These are phyloP conservation scores for Rhexocercosporidium sp. DNA, from an alignment of 2,329 filamentous ascomycete species.

Conservation along the genomic window DNA sequence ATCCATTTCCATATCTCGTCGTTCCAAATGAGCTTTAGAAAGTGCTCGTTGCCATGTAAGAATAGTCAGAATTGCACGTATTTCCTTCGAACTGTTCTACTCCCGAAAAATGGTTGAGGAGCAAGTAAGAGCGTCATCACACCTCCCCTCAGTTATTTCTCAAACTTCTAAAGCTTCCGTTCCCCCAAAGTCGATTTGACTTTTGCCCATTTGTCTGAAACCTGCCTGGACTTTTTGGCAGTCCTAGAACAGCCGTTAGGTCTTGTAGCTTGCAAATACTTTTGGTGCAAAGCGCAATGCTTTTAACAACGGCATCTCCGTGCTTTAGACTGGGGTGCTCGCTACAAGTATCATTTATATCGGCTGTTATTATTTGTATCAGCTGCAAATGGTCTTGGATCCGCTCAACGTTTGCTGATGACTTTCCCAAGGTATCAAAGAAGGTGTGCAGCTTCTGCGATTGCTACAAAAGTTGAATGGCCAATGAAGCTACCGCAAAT, in stretches of 20 bases:
- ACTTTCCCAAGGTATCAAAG: slow-evolving; percentile 2
- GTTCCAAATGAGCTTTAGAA: slow-evolving; percentile 19
- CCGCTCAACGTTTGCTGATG: slow-evolving; percentile 11
- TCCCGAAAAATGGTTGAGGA: slow-evolving; percentile 22
- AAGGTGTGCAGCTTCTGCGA: slow-evolving; percentile 18
- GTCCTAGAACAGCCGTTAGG: not conserved
- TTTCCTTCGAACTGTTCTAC: not conserved
- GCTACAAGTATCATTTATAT: slow-evolving; percentile 14
- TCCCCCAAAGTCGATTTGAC: slow-evolving; percentile 17
- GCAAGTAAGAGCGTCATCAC: slow-evolving; percentile 24
- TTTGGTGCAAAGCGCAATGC: slow-evolving; percentile 13
- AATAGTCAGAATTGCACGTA: too few species aligned
- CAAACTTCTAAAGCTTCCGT: slow-evolving; percentile 18
- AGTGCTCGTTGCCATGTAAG: slow-evolving; percentile 14
- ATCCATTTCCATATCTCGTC: slow-evolving; percentile 22
- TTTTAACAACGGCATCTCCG: slow-evolving; percentile 16
- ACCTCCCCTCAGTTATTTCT: slow-evolving; percentile 20
- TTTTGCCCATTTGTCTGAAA: not conserved
- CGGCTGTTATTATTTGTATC: slow-evolving; percentile 11
- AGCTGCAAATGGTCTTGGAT: slow-evolving; percentile 20
- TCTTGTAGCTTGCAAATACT: not conserved
- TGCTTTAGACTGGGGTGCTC: slow-evolving; percentile 1
- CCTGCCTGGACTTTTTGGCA: not conserved
- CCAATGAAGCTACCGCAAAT: slow-evolving; percentile 19
- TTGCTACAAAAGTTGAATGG: slow-evolving; percentile 20